A percentile compares a stretch with the other conserved stretches of the same genome.
These are phyloP conservation scores for Populus hybrid DNA, from an alignment of 441 rosid genomes.

Conservation along the genomic window DNA sequence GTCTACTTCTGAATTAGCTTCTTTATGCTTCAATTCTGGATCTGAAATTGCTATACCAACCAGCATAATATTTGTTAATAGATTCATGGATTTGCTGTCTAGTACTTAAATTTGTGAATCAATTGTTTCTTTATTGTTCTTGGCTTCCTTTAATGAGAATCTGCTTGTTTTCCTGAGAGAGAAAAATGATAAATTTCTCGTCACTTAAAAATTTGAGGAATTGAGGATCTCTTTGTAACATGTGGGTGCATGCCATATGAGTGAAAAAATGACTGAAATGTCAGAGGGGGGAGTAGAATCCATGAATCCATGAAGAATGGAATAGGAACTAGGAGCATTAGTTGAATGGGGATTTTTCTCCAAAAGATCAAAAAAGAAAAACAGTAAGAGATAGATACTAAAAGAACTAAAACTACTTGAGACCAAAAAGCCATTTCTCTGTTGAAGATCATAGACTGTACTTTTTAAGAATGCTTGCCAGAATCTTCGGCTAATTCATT, in stretches of 20 bases:
- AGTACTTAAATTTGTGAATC: not conserved
- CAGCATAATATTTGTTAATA: not conserved
- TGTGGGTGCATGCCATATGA: not conserved
- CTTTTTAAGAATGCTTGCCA: not conserved
- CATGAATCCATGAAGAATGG: not conserved
- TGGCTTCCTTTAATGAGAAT: not conserved
- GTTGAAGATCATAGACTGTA: not conserved
- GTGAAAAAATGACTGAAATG: not conserved
- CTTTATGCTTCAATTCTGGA: not conserved
- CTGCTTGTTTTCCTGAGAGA: not conserved
- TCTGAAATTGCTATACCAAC: not conserved
- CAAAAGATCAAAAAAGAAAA: not conserved
- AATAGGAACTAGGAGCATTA: not conserved
- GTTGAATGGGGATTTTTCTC: not conserved
- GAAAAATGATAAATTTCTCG: not conserved
- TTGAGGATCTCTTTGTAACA: not conserved
- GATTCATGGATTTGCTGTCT: not conserved
- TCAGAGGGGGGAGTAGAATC: not conserved
- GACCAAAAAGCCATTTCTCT: not conserved
- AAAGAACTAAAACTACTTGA: not conserved
- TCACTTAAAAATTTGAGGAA: not conserved
- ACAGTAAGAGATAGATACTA: not conserved
- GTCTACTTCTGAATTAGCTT: not conserved
- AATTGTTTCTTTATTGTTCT: not conserved
- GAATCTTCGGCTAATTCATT: not conserved